Evolutionary conservation across 768 basidiomycete species (phyloP).

Genomic region (Tylopilus felleus): DNA sequence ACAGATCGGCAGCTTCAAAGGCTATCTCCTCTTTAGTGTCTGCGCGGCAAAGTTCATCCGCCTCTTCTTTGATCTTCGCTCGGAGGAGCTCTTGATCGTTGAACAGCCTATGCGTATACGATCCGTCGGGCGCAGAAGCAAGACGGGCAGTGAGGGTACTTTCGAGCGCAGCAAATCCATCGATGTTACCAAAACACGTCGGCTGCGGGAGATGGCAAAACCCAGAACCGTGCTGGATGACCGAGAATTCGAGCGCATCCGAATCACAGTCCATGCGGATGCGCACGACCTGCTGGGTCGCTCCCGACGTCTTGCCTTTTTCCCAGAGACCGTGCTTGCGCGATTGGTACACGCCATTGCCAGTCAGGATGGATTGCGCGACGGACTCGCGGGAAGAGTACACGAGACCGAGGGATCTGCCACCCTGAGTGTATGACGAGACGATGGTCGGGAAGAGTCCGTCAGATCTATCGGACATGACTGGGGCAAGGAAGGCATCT

Average conservation of each 20-base stretch:
- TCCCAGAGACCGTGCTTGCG: slow-evolving; percentile 95
- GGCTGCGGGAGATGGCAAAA: slow-evolving; percentile 90
- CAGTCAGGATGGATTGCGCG: slow-evolving; percentile 80
- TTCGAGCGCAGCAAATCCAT: slow-evolving; percentile 82
- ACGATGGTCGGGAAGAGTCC: slow-evolving; percentile 93
- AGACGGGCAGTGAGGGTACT: slow-evolving; percentile 70
- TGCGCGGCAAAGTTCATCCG: slow-evolving; percentile 90
- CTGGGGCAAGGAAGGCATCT: slow-evolving; percentile 80
- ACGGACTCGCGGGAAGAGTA: slow-evolving; percentile 91
- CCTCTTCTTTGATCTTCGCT: slow-evolving; percentile 98
- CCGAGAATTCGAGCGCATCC: slow-evolving; percentile 88
- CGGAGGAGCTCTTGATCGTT: slow-evolving; percentile 74
- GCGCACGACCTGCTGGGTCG: slow-evolving; percentile 81
- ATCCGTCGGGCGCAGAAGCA: slow-evolving; percentile 77
- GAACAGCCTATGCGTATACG: slow-evolving; percentile 89
- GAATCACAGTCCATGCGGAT: slow-evolving; percentile 90
- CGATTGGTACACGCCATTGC: slow-evolving; percentile 94
- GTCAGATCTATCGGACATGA: slow-evolving; percentile 84
- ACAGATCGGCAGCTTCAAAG: slow-evolving; percentile 92
- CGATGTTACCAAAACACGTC: slow-evolving; percentile 84
- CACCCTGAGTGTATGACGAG: slow-evolving; percentile 61
- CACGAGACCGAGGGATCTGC: slow-evolving; percentile 84
- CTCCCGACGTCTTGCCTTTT: slow-evolving; percentile 95
- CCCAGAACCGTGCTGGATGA: slow-evolving; percentile 84
- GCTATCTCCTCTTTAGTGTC: slow-evolving; percentile 77